Evolutionary conservation across 805 yeast species (phyloP), one percentile per base, ranked within the genome.

Genomic region (Wickerhamomyces pijperi): DNA sequence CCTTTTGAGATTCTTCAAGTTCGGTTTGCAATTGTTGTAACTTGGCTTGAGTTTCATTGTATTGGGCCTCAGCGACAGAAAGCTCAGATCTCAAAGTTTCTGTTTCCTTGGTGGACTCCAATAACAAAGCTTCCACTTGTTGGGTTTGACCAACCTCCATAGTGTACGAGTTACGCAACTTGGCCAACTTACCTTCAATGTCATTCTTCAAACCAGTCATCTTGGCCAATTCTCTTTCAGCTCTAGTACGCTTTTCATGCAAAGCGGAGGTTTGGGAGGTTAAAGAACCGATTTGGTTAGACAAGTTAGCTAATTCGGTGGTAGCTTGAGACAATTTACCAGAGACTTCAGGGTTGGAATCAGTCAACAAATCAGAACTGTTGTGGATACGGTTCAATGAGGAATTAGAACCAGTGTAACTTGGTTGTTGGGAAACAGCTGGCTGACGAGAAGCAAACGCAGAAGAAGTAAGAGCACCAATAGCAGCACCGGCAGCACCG

Each of bases 231-330:
- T 90, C 96, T 41, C 72, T 76, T 52, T 80, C 86, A 1, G 95
- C 86, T 44, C 77, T 72, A 16, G 72, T 64, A 45, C 85, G 78
- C 59, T 82, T 82, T 18, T 74, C 81, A 43, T 78, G 78, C 23
- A 82, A 68, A 14, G 68, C 70, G 1, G 82, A 66, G 2, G 94
- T 83, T 58, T 87, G 95, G 18, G 70, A 61, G 1, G 87, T 72
- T 46, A 90, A 64, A 0, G 95, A 82, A 46, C 76, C 76, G 46
- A 85, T 79, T 62, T 88, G 95, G 49, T 80, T 84, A 0, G 94
- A 82, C 33, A 83, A 67, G 49, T 88, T 85, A 14, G 94, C 95
- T 56, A 86, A 72, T 49, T 85, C 95, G 6, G 87, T 73, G 6
- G 92, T 76, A 4, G 95, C 90, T 43, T 74, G 73, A 1, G 94